Base-by-base conservation (phyloP, 805 yeast species). In the Clavispora vitiphila region DNA sequence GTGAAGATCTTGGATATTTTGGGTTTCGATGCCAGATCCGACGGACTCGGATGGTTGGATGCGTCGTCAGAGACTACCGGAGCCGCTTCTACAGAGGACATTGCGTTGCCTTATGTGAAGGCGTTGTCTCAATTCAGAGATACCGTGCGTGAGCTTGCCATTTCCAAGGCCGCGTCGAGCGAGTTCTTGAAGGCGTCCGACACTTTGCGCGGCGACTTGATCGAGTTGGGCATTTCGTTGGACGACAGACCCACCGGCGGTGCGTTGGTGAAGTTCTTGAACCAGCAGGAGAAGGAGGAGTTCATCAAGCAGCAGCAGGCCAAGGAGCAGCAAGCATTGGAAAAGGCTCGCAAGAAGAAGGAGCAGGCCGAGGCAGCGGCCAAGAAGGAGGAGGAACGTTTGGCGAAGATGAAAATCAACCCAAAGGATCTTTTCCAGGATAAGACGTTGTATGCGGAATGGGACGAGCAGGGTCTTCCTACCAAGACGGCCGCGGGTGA, bases 401-500 rank as follows among this genome's bases (percentile, higher is more conserved):
- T 71, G 36, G 85, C 71, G 40, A 86, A 83, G 64, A 85, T 91
- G 47, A 80, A 78, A 55, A 50, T 81, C 3, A 59, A 79, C 8
- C 96, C 98, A 1, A 45, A 58, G 30, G 90, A 85, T 20, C 65
- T 93, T 80, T 93, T 90, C 68, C 75, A 72, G 54, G 76, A 77
- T 41, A 64, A 57, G 5, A 76, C 58, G 7, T 47, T 64, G 24
- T 93, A 78, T 60, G 62, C 78, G 8, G 85, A 78, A 57, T 93
- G 91, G 86, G 97, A 93, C 58, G 90, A 76, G 20, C 64, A 74
- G 26, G 99, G 99, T 1, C 43, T 93, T 14, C 99, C 99, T 15
- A 72, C 80, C 0, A 81, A 79, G 57, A 86, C 82, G 49, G 72
- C 68, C 25, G 78, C 77, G 8, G 98, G 98, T 10, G 87, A 80